These are phyloP conservation scores for Takakia lepidozioides DNA, from an alignment of 225 moss, liverwort and hornwort genomes.

Conservation along the genomic window DNA sequence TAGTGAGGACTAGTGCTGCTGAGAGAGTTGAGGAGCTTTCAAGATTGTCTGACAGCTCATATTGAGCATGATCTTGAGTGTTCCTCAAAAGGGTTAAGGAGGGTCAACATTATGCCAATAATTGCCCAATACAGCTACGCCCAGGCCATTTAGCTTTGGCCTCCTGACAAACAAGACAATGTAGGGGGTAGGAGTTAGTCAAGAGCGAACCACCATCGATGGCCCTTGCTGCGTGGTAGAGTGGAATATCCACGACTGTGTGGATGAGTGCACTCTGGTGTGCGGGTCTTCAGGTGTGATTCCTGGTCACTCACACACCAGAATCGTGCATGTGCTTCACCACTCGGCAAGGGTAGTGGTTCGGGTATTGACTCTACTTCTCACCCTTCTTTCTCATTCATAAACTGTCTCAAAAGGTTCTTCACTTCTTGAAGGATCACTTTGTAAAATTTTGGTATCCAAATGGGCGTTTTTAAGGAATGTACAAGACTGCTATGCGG, in stretches of 20 bases:
- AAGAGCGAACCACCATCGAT: conserved; percentile 57
- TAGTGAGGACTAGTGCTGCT: too few species aligned
- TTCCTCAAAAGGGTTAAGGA: conserved; percentile 15
- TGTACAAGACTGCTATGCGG: too few species aligned
- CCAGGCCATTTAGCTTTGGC: conserved; percentile 1
- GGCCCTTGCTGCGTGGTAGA: conserved; percentile 56
- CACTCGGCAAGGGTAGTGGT: conserved; percentile 68
- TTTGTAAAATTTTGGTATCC: too few species aligned
- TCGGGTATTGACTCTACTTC: conserved; percentile 67
- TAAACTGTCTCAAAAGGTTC: too few species aligned
- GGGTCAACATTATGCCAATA: too few species aligned
- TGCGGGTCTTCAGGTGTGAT: conserved; percentile 13
- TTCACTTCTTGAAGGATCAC: too few species aligned
- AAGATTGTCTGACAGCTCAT: conserved; percentile 39
- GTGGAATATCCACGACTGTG: too few species aligned
- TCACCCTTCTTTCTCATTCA: conserved; percentile 19
- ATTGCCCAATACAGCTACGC: conserved; percentile 9
- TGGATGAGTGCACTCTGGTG: conserved; percentile 46
- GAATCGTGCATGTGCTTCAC: conserved; percentile 51
- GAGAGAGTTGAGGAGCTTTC: conserved; percentile 40
- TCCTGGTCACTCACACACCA: conserved; percentile 41
- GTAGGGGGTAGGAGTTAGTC: conserved; percentile 22
- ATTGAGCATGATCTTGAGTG: conserved; percentile 58
- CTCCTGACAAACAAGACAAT: too few species aligned
- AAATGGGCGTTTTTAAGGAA: too few species aligned